These are phyloP conservation scores for Colletotrichum camelliae DNA, from an alignment of 2,329 filamentous ascomycete genomes.

Conservation along the genomic window DNA sequence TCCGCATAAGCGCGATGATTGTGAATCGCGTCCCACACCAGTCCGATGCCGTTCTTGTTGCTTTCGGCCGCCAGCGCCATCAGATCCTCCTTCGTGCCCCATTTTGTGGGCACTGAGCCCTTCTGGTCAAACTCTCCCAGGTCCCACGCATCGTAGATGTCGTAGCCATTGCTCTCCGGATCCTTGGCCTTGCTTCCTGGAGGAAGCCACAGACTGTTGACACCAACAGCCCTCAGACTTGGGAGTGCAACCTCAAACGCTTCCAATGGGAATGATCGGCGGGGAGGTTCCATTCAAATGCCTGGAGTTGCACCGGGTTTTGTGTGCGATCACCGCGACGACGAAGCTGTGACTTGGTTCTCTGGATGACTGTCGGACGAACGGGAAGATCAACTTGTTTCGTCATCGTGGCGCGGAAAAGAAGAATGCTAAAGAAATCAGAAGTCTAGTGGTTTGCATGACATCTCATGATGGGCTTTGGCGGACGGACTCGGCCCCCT, in stretches of 20 bases:
- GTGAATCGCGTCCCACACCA: slow-evolving; percentile 18
- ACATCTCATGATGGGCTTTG: background rate
- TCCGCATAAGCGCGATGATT: slow-evolving; percentile 20
- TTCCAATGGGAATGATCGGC: slow-evolving; percentile 13
- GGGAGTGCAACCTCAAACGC: background rate
- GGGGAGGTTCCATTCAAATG: slow-evolving; percentile 18
- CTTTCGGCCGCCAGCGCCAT: background rate
- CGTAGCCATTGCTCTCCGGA: slow-evolving; percentile 17
- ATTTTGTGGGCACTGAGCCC: slow-evolving; percentile 16
- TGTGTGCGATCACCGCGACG: background rate
- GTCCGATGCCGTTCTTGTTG: background rate
- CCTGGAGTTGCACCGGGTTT: slow-evolving; percentile 14
- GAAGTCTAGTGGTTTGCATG: background rate
- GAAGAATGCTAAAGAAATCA: background rate
- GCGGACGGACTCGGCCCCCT: background rate
- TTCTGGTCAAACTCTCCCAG: slow-evolving; percentile 20
- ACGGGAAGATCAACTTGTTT: background rate
- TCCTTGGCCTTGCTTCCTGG: slow-evolving; percentile 19
- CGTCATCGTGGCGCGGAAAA: background rate
- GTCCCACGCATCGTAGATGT: slow-evolving; percentile 20
- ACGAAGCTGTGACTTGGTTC: background rate
- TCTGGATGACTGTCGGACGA: background rate
- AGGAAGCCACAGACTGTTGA: slow-evolving; percentile 13
- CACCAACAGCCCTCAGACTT: background rate
- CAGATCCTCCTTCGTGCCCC: slow-evolving; percentile 16